Evolutionary conservation across 129 eudicot genomes (phyloP).

Genomic region (Mikania micrantha): DNA sequence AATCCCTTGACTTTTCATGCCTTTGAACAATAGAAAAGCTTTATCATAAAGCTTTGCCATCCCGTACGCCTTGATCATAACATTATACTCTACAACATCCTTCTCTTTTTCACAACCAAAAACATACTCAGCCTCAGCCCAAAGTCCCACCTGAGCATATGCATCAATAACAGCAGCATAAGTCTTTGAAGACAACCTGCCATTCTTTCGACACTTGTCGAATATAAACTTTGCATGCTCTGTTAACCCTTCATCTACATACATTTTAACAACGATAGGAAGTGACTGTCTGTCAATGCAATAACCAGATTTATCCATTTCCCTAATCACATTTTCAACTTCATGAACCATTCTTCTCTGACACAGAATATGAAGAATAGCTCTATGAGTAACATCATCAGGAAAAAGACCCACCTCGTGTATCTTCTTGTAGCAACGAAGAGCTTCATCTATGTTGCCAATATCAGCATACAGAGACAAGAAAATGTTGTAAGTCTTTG

Average conservation of each 20-base stretch:
- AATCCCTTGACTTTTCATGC: constrained; percentile 71
- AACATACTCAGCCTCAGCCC: constrained; percentile 85
- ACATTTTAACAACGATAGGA: constrained; percentile 55
- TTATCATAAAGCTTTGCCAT: constrained; percentile 59
- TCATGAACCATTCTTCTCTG: constrained; percentile 51
- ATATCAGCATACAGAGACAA: constrained; percentile 52
- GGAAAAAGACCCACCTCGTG: constrained; percentile 72
- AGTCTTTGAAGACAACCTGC: constrained; percentile 42
- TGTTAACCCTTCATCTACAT: constrained; percentile 49
- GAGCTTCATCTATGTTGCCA: constrained; percentile 54
- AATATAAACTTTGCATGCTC: constrained; percentile 41
- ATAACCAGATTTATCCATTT: constrained; percentile 44
- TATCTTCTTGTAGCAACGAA: constrained; percentile 50
- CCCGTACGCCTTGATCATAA: constrained; percentile 91
- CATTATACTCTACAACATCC: constrained; percentile 68
- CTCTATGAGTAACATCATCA: constrained; percentile 66
- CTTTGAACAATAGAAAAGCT: constrained; percentile 62
- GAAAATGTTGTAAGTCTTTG: constrained; percentile 73
- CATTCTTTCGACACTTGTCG: constrained; percentile 35
- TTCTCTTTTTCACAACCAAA: constrained; percentile 46
- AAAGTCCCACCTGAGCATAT: constrained; percentile 76
- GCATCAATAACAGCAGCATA: constrained; percentile 63
- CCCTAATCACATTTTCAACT: constrained; percentile 61
- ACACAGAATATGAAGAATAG: constrained; percentile 51
- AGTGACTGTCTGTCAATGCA: constrained; percentile 53